Percentiles rank a stretch among this genome's conserved stretches.
Conservation (phyloP, 306 rosid species). For the Trichosanthes truncata region DNA sequence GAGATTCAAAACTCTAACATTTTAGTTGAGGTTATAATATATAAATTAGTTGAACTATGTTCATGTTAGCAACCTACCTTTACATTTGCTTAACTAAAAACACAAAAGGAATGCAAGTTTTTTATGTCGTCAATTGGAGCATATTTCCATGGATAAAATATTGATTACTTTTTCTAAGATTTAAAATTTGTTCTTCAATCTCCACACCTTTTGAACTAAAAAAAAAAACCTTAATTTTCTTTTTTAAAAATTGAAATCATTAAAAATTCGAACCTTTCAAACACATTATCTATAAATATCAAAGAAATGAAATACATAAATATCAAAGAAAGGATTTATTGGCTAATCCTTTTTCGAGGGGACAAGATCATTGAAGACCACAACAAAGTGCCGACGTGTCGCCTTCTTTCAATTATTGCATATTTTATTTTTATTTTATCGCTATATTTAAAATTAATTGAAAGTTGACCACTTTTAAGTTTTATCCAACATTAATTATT, state of each 20-base stretch:
- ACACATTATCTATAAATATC: background rate
- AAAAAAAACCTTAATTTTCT: no score
- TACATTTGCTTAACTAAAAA: no score
- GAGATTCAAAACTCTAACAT: no score
- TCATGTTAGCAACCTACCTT: no score
- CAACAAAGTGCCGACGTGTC: background rate
- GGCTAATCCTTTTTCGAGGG: background rate
- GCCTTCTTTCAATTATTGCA: background rate
- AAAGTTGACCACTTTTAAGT: background rate
- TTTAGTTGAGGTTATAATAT: no score
- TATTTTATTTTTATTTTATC: background rate
- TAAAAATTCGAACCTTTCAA: background rate
- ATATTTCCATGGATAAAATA: no score
- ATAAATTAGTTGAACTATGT: no score
- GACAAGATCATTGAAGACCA: background rate
- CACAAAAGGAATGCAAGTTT: no score
- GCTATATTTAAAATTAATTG: background rate
- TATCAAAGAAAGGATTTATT: background rate
- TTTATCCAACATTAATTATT: background rate
- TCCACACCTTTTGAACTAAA: no score
- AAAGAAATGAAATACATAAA: background rate
- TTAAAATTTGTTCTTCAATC: no score
- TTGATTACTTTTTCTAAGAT: no score
- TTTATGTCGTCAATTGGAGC: no score
- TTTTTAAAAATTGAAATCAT: background rate